These are phyloP conservation scores for Withania somnifera DNA, from an alignment of 305 asterid genomes.

Conservation along the genomic window DNA sequence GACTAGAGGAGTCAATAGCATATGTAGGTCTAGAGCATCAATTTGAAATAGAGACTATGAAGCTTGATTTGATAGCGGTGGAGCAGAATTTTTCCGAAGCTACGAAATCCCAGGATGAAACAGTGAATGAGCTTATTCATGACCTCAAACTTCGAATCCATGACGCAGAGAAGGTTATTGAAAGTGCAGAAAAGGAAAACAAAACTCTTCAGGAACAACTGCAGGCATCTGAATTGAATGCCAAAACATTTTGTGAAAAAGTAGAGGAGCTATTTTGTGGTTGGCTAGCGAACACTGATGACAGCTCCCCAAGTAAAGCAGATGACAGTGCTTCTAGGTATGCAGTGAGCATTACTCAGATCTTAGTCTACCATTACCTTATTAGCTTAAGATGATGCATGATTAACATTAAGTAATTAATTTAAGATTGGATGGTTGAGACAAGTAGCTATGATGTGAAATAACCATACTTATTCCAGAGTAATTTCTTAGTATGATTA, in stretches of 20 bases:
- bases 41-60: constrained; percentile 79
- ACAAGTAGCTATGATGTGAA: not conserved
- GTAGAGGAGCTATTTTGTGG: constrained; percentile 39
- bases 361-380: not conserved
- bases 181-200: constrained; percentile 48
- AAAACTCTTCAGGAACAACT: constrained; percentile 33
- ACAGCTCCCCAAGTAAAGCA: constrained; percentile 13
- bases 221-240: constrained; percentile 28
- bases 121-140: constrained; percentile 39
- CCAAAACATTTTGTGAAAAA: constrained; percentile 24
- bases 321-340: constrained; percentile 45
- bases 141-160: constrained; percentile 34
- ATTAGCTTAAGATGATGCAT: not conserved
- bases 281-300: constrained; percentile 10
- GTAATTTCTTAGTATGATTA: not conserved
- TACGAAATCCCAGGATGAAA: constrained; percentile 43
- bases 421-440: not conserved
- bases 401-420: not conserved
- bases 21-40: constrained; percentile 69
- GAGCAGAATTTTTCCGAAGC: constrained; percentile 52
- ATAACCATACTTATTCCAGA: not conserved
- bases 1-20: constrained; percentile 63
- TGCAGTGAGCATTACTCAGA: not conserved
- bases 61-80: constrained; percentile 51
- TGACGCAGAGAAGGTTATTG: constrained; percentile 32